A percentile compares a stretch with the other conserved stretches of the same genome.
Conservation (phyloP, 1,284 basidiomycete genomes). For the Erythrobasidium hasegawianum region DNA sequence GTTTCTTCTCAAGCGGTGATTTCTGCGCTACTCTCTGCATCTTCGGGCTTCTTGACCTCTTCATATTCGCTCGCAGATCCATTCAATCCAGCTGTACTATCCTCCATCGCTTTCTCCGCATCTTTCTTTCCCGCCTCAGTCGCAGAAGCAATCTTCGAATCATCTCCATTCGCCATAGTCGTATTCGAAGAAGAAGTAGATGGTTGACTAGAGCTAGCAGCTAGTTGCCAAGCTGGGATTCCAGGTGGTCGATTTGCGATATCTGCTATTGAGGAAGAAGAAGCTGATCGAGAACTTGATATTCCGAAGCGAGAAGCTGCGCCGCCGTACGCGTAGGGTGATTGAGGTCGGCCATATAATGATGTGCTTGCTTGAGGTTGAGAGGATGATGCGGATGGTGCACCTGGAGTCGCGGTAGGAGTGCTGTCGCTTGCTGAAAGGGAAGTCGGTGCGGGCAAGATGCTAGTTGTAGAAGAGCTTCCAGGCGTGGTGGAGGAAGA, state of each 20-base stretch:
- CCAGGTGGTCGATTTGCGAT: slow-evolving; percentile 53
- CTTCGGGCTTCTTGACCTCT: slow-evolving; percentile 4
- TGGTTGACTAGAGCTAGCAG: not conserved
- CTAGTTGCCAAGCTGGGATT: slow-evolving; percentile 82
- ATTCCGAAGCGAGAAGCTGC: not conserved
- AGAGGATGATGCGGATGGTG: slow-evolving; percentile 47
- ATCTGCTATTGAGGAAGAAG: slow-evolving; percentile 24
- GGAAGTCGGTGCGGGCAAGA: slow-evolving; percentile 6
- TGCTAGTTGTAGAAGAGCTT: slow-evolving; percentile 18
- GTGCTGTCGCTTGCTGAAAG: slow-evolving; percentile 49
- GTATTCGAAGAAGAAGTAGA: no score
- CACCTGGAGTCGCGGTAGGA: slow-evolving; percentile 31
- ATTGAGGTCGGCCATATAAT: not conserved
- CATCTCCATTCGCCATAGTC: no score
- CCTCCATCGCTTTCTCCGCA: not conserved
- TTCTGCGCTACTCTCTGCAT: not conserved
- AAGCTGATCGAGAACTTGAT: not conserved
- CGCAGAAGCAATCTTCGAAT: no score
- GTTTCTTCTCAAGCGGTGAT: not conserved
- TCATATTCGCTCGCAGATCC: slow-evolving; percentile 1
- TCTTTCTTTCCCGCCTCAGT: not conserved
- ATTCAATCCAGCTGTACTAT: not conserved
- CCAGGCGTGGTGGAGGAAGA: slow-evolving; percentile 45
- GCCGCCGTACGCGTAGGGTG: slow-evolving; percentile 16
- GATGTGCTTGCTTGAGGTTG: not conserved